Evolutionary conservation across 169 alveolate genomes (phyloP).

Genomic region (Plasmodium blacklocki): DNA sequence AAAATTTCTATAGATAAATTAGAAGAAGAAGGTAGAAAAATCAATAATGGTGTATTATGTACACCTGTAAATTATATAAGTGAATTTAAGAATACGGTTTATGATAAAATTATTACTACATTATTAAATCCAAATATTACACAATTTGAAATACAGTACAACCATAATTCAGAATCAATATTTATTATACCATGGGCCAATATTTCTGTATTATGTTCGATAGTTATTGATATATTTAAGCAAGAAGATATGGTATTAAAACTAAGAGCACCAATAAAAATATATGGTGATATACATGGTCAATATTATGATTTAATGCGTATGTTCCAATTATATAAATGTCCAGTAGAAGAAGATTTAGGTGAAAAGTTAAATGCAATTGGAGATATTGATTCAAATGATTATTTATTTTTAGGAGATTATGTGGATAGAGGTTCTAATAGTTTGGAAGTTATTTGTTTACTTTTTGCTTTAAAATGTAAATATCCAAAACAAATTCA

Average conservation of each 20-base stretch:
- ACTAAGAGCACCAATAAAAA: slow-evolving; percentile 97
- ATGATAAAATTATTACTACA: slow-evolving; percentile 82
- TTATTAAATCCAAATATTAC: slow-evolving; percentile 83
- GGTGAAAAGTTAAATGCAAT: slow-evolving; percentile 87
- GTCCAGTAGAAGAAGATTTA: slow-evolving; percentile 90
- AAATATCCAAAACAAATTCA: slow-evolving; percentile 98
- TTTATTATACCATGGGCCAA: slow-evolving; percentile 87
- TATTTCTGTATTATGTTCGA: slow-evolving; percentile 84
- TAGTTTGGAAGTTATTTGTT: slow-evolving; percentile 93
- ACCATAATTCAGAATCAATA: slow-evolving; percentile 77
- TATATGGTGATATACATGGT: slow-evolving; percentile 99
- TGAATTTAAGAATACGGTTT: slow-evolving; percentile 82
- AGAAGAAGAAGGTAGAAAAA: slow-evolving; percentile 92
- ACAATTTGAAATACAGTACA: slow-evolving; percentile 76
- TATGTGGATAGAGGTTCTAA: slow-evolving; percentile 99
- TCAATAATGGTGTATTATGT: slow-evolving; percentile 81
- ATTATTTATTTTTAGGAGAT: slow-evolving; percentile 98
- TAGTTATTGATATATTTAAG: slow-evolving; percentile 86
- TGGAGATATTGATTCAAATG: slow-evolving; percentile 98
- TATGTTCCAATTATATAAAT: slow-evolving; percentile 91
- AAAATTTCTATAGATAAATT: slow-evolving; percentile 91
- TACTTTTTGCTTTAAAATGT: slow-evolving; percentile 96
- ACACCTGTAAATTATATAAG: slow-evolving; percentile 78
- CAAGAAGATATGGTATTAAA: slow-evolving; percentile 97
- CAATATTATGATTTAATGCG: slow-evolving; percentile 98